Evolutionary conservation across 176 grass and related monocot species (phyloP), one percentile per base, ranked within the genome.

Genomic region (Saccharum officinarum): DNA sequence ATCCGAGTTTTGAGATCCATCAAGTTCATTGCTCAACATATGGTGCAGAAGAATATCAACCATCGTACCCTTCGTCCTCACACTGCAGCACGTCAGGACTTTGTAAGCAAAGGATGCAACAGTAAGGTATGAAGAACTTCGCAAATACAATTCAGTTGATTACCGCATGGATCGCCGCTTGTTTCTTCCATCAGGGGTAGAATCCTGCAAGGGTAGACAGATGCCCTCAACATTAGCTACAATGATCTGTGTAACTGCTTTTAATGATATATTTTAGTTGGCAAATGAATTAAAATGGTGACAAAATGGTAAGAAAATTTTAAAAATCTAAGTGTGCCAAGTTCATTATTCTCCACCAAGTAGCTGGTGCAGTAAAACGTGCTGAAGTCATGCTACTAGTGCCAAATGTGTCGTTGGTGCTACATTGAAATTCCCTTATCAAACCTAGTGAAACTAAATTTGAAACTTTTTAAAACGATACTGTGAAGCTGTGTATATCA

Each of bases 1-100:
- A 45, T 83, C 80, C 39, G 76, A 23, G 79, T 87, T 81, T 83
- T 94, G 82, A 59, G 87, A 90, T 87, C 85, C 81, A 61, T 75
- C 84, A 59, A 98, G 91, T 87, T 98, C 96, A 63, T 85, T 77
- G 80, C 86, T 89, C 80, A 98, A 84, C 91, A 98, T 98, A 75
- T 90, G 96, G 85, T 95, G 96, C 66, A 98, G 93, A 75, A 98
- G 91, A 87, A 92, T 92, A 75, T 98, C 96, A 67, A 92, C 96
- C 73, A 74, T 95, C 8, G 75, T 91, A 82, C 82, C 92, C 81
- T 91, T 95, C 31, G 91, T 78, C 73, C 55, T 92, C 79, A 79
- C 83, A 92, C 89, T 94, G 30, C 80, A 90, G 50, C 49, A 84
- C 3, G 18, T 50, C 71, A 14, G 31, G 49, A 57, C 76, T 76